Conservation (phyloP, 495 filamentous ascomycete genomes). For the Neurospora africana region DNA sequence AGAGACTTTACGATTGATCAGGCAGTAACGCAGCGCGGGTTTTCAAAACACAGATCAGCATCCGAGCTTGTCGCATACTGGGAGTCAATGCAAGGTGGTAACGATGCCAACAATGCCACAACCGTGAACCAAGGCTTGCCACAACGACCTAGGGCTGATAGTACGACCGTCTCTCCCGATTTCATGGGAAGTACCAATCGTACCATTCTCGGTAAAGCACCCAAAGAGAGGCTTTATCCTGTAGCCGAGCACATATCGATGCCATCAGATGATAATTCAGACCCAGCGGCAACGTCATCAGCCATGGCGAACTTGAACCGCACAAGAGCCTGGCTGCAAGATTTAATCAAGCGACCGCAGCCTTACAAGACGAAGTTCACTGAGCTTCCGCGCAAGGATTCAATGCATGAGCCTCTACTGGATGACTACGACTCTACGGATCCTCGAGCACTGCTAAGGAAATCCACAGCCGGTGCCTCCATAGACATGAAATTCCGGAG, state of each 20-base stretch:
- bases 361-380: constrained; percentile 12
- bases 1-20: background rate
- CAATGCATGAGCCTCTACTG: background rate
- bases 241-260: background rate
- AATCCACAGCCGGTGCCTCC: background rate
- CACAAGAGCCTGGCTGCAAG: constrained; percentile 15
- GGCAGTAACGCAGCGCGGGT: background rate
- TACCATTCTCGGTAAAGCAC: background rate
- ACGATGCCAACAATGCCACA: background rate
- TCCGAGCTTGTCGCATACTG: constrained; percentile 15
- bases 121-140: background rate
- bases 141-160: background rate
- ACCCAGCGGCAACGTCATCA: constrained; percentile 1
- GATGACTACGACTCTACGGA: background rate
- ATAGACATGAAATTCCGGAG: constrained; percentile 21
- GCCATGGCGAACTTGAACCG: constrained; percentile 5
- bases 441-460: constrained; percentile 1
- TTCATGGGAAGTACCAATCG: background rate
- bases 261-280: background rate
- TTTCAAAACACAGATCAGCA: constrained; percentile 5
- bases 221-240: background rate
- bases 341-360: constrained; percentile 11
- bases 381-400: constrained; percentile 4
- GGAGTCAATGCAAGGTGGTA: constrained; percentile 7
- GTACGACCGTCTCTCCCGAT: background rate